Base-by-base conservation (phyloP, 2,329 filamentous ascomycete species). In the Chrysoporthe deuterocubensis region DNA sequence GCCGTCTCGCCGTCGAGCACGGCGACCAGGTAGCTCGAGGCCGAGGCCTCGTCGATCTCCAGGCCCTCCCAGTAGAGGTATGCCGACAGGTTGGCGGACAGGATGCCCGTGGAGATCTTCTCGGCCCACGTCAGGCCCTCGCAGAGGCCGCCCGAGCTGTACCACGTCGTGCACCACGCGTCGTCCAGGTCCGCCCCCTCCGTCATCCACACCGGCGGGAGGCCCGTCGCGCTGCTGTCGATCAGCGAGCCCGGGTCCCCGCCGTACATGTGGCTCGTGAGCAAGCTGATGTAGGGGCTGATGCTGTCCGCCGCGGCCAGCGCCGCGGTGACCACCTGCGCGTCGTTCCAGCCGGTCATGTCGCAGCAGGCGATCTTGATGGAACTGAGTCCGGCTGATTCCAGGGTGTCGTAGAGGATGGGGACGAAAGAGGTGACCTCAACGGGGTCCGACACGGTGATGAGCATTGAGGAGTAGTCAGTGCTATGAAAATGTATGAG, bases 371-470 rank as follows among this genome's bases (percentile, higher is more conserved):
- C 73, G 62, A 79, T 75, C 18, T 68, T 70, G 58, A 54, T 75
- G 75, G 48, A 83, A 74, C 59, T 78, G 74, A 76, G 69, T 54
- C 71, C 72, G 7, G 69, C 68, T 21, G 71, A 64, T 44, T 71
- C 74, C 59, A 85, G 77, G 1, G 80, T 81, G 21, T 79, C 76
- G 62, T 78, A 76, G 56, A 87, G 78, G n/a, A 83, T 77, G 67
- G 77, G 74, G 75, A 87, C 82, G 74, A 87, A 85, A 52, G 83
- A 81, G 58, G 81, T 83, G 3, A 83, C 83, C 75, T 85, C 92
- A 73, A 90, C 91, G 81, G 97, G 97, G 85, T 96, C 96, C 76
- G 92, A 85, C 43, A 77, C 97, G 85, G 96, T 97, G 76, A 92
- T 85, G 42, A 77, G 75, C 83, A 86, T 86, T 6, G 78, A 79